phyloP scores from a whole-genome alignment of 345 rosid genomes.

The Lumnitzera littorea region DNA sequence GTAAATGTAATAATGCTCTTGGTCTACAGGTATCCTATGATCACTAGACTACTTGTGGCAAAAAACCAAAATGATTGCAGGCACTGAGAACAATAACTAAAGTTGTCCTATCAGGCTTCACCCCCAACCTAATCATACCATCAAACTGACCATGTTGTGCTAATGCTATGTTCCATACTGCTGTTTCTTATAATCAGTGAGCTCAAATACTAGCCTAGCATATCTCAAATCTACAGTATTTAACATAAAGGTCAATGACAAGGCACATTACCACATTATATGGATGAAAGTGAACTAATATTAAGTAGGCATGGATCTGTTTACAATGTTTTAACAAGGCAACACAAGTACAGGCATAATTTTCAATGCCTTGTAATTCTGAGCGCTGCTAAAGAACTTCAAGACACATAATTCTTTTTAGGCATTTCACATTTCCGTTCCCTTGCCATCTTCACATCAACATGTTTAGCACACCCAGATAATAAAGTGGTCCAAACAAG shows the following conservation, averaged over 20 bases:
- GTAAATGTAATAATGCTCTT: slow-evolving; percentile 40
- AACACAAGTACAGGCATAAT: slow-evolving; percentile 64
- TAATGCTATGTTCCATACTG: slow-evolving; percentile 73
- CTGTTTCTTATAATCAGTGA: slow-evolving; percentile 30
- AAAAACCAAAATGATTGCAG: slow-evolving; percentile 63
- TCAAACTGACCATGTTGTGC: slow-evolving; percentile 60
- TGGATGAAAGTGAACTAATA: slow-evolving; percentile 38
- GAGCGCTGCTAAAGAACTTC: slow-evolving; percentile 23
- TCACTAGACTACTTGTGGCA: slow-evolving; percentile 43
- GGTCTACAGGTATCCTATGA: slow-evolving; percentile 44
- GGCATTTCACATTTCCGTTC: slow-evolving; percentile 41
- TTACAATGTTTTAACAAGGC: slow-evolving; percentile 60
- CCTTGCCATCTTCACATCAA: slow-evolving; percentile 54
- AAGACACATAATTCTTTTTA: slow-evolving; percentile 22
- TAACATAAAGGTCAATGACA: slow-evolving; percentile 79
- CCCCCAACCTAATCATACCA: slow-evolving; percentile 35
- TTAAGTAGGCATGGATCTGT: slow-evolving; percentile 54
- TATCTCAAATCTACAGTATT: slow-evolving; percentile 45
- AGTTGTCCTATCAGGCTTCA: slow-evolving; percentile 52
- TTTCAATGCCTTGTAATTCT: slow-evolving; percentile 24
- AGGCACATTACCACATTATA: slow-evolving; percentile 60
- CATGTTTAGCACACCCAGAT: slow-evolving; percentile 57
- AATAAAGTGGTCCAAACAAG: slow-evolving; percentile 66
- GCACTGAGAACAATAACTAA: slow-evolving; percentile 54
- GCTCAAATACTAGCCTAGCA: slow-evolving; percentile 45